These are phyloP conservation scores for Jackrogersella multiformis DNA, from an alignment of 495 filamentous ascomycete genomes.

Conservation along the genomic window DNA sequence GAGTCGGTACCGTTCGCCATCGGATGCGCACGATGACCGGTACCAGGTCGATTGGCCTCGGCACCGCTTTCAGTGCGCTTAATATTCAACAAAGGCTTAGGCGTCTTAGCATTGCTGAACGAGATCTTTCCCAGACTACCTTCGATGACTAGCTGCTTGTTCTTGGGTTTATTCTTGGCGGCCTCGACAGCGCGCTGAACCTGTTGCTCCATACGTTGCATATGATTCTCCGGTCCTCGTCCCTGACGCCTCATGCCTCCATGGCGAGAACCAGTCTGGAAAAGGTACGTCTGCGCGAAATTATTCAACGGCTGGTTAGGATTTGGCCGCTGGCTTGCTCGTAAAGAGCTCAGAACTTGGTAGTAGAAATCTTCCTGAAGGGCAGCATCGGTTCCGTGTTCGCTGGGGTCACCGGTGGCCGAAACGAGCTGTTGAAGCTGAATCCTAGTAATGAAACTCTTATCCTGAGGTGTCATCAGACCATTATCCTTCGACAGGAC, in stretches of 20 bases:
- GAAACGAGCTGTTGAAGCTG: slow-evolving; percentile 96
- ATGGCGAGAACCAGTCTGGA: slow-evolving; percentile 84
- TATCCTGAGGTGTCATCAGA: slow-evolving; percentile 98
- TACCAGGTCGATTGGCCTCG: slow-evolving; percentile 55
- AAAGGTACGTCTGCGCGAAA: slow-evolving; percentile 97
- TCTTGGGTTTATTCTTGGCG: slow-evolving; percentile 95
- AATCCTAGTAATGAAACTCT: slow-evolving; percentile 98
- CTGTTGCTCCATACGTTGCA: slow-evolving; percentile 99
- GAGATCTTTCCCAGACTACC: slow-evolving; percentile 98
- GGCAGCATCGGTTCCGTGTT: slow-evolving; percentile 79
- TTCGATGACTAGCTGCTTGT: slow-evolving; percentile 96
- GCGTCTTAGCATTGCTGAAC: slow-evolving; percentile 98
- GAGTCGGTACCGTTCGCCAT: slow-evolving; percentile 69
- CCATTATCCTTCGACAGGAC: slow-evolving; percentile 93
- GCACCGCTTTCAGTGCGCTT: slow-evolving; percentile 83
- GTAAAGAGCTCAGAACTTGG: slow-evolving; percentile 93
- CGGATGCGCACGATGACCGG: slow-evolving; percentile 58
- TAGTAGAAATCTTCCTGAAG: slow-evolving; percentile 97
- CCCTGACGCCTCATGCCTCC: slow-evolving; percentile 75
- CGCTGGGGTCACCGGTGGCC: slow-evolving; percentile 84
- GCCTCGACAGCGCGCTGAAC: slow-evolving; percentile 97
- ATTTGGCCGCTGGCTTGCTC: slow-evolving; percentile 83
- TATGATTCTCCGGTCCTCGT: slow-evolving; percentile 89
- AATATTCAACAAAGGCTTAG: slow-evolving; percentile 92
- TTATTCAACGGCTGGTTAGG: slow-evolving; percentile 91